Evolutionary conservation across 805 yeast species (phyloP).

Genomic region (Jamesozyma piceae): DNA sequence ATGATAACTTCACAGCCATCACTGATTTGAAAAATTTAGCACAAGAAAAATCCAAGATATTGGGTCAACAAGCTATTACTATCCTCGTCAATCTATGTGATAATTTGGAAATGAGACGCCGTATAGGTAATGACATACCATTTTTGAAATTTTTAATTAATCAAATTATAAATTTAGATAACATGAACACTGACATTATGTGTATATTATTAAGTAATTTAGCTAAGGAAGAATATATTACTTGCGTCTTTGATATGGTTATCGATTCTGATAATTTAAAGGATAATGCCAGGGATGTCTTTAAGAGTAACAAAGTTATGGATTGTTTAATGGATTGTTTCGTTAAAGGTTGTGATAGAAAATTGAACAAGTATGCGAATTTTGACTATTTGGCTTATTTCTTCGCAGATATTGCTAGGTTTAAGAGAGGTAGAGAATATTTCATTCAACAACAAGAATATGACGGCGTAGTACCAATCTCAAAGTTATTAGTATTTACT

Average conservation of each 20-base stretch:
- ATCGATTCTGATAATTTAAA: conserved; percentile 24
- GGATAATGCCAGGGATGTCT: conserved; percentile 35
- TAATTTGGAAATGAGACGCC: conserved; percentile 50
- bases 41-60: conserved; percentile 42
- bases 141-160: conserved; percentile 43
- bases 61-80: conserved; percentile 61
- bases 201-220: conserved; percentile 78
- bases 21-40: conserved; percentile 58
- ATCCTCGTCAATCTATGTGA: conserved; percentile 78
- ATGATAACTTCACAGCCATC: conserved; percentile 62
- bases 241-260: conserved; percentile 38
- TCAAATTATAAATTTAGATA: conserved; percentile 44
- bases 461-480: conserved; percentile 67
- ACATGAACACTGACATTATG: conserved; percentile 68
- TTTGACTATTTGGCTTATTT: conserved; percentile 80
- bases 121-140: conserved; percentile 54
- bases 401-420: conserved; percentile 84
- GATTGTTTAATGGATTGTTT: conserved; percentile 84
- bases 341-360: conserved; percentile 71
- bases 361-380: conserved; percentile 60
- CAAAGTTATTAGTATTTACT: conserved; percentile 76
- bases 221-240: conserved; percentile 65
- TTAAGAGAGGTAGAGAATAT: conserved; percentile 62
- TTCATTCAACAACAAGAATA: conserved; percentile 64
- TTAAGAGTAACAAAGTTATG: conserved; percentile 50